phyloP scores from a whole-genome alignment of 345 rosid genomes.

The Brassica carinata region DNA sequence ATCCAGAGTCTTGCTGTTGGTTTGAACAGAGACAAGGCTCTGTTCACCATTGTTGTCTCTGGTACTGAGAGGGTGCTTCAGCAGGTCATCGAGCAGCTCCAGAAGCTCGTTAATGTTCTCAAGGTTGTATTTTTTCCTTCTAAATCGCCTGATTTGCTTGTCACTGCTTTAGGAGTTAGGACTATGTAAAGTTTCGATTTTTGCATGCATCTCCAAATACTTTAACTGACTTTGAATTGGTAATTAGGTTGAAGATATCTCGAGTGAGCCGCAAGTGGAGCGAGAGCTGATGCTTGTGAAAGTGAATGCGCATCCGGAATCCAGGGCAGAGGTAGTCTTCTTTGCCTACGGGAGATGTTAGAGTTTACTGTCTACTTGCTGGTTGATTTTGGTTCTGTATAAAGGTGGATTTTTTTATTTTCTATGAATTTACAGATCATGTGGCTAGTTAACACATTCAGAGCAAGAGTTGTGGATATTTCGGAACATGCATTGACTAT shows the following conservation, averaged over 20 bases:
- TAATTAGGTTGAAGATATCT: conserved; percentile 86
- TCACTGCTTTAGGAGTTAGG: background rate
- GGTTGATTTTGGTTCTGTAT: conserved; percentile 15
- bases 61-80: conserved; percentile 81
- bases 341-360: conserved; percentile 5
- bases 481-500: conserved; percentile 72
- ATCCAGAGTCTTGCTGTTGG: conserved; percentile 98
- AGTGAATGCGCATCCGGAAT: conserved; percentile 59
- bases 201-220: background rate
- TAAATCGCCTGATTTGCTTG: background rate
- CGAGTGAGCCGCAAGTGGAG: conserved; percentile 90
- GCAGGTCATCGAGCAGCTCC: conserved; percentile 91
- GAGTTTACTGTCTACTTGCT: conserved; percentile 14
- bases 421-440: conserved; percentile 62
- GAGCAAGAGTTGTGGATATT: conserved; percentile 84
- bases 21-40: conserved; percentile 82
- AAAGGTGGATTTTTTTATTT: conserved; percentile 12
- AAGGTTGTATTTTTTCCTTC: conserved; percentile 50
- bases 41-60: conserved; percentile 86
- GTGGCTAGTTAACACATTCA: conserved; percentile 90
- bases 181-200: background rate
- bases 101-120: conserved; percentile 91
- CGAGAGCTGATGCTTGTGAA: conserved; percentile 93
- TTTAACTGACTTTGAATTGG: conserved; percentile 1
- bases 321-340: conserved; percentile 65